Percentiles rank a stretch among this genome's conserved stretches.
Evolutionary conservation across 345 rosid species (phyloP).

Genomic region (Acer negundo): DNA sequence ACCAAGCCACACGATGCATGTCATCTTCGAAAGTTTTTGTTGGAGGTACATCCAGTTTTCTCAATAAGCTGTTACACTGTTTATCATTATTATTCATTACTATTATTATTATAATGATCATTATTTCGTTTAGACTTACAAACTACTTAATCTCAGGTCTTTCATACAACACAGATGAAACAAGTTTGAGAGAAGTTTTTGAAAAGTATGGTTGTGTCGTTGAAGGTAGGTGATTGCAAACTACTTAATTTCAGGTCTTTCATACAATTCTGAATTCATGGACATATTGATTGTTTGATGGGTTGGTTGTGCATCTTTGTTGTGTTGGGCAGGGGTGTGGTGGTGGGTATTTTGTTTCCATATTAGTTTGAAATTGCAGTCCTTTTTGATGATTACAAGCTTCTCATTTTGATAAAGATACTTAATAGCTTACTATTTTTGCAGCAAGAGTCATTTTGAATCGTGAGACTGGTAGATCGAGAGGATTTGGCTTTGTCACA

Average conservation of each 20-base stretch:
- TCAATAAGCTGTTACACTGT: neutral
- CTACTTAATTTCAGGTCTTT: too few species aligned
- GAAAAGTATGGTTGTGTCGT: constrained; percentile 76
- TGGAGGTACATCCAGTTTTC: constrained; percentile 59
- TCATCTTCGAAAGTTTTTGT: constrained; percentile 76
- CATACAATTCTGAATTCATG: too few species aligned
- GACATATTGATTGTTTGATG: neutral
- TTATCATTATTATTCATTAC: neutral
- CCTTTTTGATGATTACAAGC: neutral
- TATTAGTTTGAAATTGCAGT: neutral
- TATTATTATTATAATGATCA: neutral
- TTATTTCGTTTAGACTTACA: neutral
- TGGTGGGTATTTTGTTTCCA: neutral
- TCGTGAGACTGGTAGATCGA: constrained; percentile 89
- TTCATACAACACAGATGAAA: constrained; percentile 65
- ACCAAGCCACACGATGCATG: constrained; percentile 74
- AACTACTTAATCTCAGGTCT: constrained; percentile 53
- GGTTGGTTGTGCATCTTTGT: neutral
- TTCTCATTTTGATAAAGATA: neutral
- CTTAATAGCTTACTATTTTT: constrained; percentile 18
- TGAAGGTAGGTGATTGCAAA: constrained; percentile 56
- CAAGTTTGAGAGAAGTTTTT: constrained; percentile 66
- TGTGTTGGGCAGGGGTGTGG: neutral
- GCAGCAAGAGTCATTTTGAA: constrained; percentile 88
- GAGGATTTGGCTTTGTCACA: constrained; percentile 92